phyloP scores from a whole-genome alignment of 140 eudicot species.

The Anethum foeniculum region DNA sequence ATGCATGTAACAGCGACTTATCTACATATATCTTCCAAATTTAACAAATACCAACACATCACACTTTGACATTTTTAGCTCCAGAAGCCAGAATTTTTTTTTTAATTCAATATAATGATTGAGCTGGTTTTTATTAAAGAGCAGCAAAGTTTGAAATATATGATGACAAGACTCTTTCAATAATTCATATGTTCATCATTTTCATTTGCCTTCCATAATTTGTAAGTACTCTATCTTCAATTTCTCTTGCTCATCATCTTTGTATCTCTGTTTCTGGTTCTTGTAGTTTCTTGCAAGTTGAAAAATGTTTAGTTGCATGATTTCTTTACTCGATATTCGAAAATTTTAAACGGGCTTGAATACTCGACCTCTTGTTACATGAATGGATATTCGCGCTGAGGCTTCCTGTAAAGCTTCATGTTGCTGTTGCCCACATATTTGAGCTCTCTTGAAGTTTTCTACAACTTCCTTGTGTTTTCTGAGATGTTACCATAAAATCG shows the following conservation, averaged over 20 bases:
- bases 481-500: too few relatives aligned
- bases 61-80: neutral
- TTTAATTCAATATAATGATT: neutral
- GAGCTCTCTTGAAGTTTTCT: neutral
- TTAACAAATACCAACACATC: neutral
- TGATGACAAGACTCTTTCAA: neutral
- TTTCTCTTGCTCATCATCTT: neutral
- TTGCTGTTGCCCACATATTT: neutral
- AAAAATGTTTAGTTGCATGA: neutral
- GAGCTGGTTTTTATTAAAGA: constrained; percentile 1
- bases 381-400: neutral
- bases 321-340: neutral
- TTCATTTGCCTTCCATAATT: neutral
- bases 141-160: neutral
- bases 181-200: neutral
- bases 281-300: neutral
- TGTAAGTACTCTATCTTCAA: neutral
- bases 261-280: neutral
- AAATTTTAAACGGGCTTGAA: neutral
- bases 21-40: neutral
- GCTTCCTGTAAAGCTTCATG: neutral
- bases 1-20: neutral
- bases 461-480: neutral
- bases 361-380: neutral
- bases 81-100: neutral